Percentiles rank a stretch among this genome's conserved stretches.
Evolutionary conservation across 2,329 filamentous ascomycete species (phyloP).

Genomic region (Xylaria sp.): DNA sequence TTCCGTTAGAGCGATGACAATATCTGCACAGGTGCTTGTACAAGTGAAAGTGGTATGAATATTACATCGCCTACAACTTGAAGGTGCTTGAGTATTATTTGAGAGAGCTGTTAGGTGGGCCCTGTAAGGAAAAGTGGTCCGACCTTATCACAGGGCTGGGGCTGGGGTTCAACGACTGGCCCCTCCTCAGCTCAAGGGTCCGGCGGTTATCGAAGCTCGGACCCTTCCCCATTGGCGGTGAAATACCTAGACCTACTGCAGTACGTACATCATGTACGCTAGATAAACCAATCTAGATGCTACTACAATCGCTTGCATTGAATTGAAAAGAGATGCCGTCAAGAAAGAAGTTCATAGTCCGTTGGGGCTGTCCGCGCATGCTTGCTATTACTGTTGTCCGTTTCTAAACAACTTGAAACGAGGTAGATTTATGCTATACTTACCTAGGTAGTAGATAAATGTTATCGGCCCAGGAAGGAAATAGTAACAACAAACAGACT

Average conservation of each 20-base stretch:
- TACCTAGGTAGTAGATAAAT: neutral
- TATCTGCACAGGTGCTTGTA: no score
- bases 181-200: slow-evolving; percentile 20
- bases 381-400: neutral
- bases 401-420: neutral
- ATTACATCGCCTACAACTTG: no score
- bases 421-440: neutral
- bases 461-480: neutral
- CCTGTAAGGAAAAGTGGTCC: neutral
- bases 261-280: neutral
- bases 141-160: slow-evolving; percentile 6
- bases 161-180: neutral
- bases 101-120: neutral
- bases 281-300: neutral
- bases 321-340: neutral
- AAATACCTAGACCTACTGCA: slow-evolving; percentile 3
- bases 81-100: neutral
- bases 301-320: neutral
- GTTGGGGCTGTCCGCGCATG: neutral
- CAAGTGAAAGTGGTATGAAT: no score
- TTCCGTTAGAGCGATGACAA: no score
- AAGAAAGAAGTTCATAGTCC: neutral
- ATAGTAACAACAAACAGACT: neutral
- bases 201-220: slow-evolving; percentile 28
- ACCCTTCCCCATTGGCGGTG: slow-evolving; percentile 21